Evolutionary conservation across 805 yeast species (phyloP).

Genomic region (Lachancea kluyveri): DNA sequence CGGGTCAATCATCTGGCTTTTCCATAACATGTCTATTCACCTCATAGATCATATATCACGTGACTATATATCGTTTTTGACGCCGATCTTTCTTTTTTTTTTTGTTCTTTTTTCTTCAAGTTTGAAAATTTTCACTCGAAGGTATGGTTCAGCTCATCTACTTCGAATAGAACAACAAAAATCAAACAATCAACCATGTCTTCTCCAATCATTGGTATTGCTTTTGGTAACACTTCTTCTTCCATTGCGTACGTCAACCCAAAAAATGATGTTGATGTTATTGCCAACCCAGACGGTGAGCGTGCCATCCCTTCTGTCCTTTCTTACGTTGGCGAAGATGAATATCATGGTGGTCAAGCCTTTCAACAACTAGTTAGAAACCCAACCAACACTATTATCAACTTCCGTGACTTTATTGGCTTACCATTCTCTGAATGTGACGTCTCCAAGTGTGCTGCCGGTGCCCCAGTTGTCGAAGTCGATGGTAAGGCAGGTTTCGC

Average conservation of each 20-base stretch:
- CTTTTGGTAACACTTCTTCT: conserved; percentile 94
- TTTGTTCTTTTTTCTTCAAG: too few relatives aligned
- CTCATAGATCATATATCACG: too few relatives aligned
- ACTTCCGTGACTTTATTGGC: conserved; percentile 92
- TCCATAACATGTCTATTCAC: too few relatives aligned
- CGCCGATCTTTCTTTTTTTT: too few relatives aligned
- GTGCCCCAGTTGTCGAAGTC: conserved; percentile 32
- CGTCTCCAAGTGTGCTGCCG: conserved; percentile 56
- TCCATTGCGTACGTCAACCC: conserved; percentile 95
- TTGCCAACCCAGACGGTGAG: conserved; percentile 99
- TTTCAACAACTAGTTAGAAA: conserved; percentile 87
- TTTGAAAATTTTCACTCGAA: too few relatives aligned
- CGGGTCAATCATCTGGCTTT: too few relatives aligned
- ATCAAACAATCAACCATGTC: conserved; percentile 14
- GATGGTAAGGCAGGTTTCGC: conserved; percentile 68
- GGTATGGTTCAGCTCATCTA: conserved; percentile 9
- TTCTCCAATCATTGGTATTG: conserved; percentile 76
- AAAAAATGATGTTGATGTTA: conserved; percentile 73
- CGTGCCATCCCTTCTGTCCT: conserved; percentile 91
- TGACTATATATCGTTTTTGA: too few relatives aligned
- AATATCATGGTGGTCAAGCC: conserved; percentile 97
- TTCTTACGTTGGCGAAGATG: conserved; percentile 89
- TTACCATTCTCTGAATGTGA: conserved; percentile 64
- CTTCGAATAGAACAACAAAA: not conserved
- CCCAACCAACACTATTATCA: conserved; percentile 76